These are phyloP conservation scores for Candida sp. DNA, from an alignment of 1,139 yeast species.

Conservation along the genomic window DNA sequence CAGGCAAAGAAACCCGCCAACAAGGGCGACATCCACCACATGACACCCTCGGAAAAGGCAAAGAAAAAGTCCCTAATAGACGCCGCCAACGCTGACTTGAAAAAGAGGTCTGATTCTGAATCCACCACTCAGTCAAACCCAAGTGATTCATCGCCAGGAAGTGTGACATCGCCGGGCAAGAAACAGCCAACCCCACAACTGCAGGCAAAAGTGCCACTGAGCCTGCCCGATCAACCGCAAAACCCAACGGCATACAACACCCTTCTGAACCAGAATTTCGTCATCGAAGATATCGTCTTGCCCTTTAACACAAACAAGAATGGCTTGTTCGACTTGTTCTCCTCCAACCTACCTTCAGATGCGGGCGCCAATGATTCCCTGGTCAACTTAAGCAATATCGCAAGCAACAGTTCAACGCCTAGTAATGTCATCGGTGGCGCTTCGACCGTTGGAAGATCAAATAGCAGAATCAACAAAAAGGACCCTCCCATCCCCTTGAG, in stretches of 20 bases:
- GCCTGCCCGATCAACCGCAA: conserved; percentile 4
- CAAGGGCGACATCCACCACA: conserved; percentile 16
- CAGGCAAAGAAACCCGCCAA: conserved; percentile 15
- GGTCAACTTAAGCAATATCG: conserved; percentile 4
- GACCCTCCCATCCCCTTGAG: conserved; percentile 8
- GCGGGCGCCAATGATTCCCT: neutral
- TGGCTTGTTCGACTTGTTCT: conserved; percentile 35
- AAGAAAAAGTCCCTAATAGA: conserved; percentile 31
- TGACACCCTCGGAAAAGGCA: conserved; percentile 26
- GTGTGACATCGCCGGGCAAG: conserved; percentile 6
- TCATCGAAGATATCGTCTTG: conserved; percentile 35
- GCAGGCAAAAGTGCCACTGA: conserved; percentile 3
- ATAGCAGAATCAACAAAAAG: neutral
- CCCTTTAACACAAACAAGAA: conserved; percentile 31
- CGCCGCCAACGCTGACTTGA: conserved; percentile 24
- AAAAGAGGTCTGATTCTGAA: conserved; percentile 11
- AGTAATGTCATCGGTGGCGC: neutral
- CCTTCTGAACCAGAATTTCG: conserved; percentile 22
- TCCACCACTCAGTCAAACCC: conserved; percentile 7
- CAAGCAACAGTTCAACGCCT: conserved; percentile 7
- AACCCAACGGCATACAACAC: conserved; percentile 1
- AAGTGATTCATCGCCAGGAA: conserved; percentile 12
- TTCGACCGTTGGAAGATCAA: neutral
- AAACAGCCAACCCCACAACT: conserved; percentile 6
- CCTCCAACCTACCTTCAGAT: conserved; percentile 14